Percentiles rank a stretch among this genome's conserved stretches.
Evolutionary conservation across 495 filamentous ascomycete species (phyloP).

Genomic region (Aspergillus sparsus): DNA sequence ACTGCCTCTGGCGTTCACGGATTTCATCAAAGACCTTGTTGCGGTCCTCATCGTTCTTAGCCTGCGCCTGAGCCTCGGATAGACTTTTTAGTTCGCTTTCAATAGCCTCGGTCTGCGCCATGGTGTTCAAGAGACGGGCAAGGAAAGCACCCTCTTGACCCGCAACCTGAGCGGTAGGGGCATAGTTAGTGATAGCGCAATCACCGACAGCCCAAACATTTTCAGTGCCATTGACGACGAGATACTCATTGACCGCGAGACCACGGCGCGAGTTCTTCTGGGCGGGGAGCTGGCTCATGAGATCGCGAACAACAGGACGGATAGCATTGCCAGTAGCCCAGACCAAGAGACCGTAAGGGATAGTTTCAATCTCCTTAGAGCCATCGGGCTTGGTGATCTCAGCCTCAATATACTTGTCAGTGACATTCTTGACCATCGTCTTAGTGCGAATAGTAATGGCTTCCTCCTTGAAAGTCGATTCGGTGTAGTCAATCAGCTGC

Average conservation of each 20-base stretch:
- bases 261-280: slow-evolving; percentile 94
- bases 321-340: slow-evolving; percentile 98
- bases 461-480: slow-evolving; percentile 98
- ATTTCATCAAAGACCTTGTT: slow-evolving; percentile 67
- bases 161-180: slow-evolving; percentile 95
- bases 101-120: slow-evolving; percentile 84
- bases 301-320: slow-evolving; percentile 81
- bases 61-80: slow-evolving; percentile 63
- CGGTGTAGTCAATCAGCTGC: slow-evolving; percentile 98
- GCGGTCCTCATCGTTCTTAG: slow-evolving; percentile 57
- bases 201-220: slow-evolving; percentile 93
- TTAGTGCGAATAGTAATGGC: slow-evolving; percentile 95
- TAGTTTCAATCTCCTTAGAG: slow-evolving; percentile 71
- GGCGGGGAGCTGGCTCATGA: slow-evolving; percentile 88
- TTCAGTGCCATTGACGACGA: slow-evolving; percentile 94
- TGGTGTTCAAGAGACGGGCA: slow-evolving; percentile 94
- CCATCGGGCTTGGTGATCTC: slow-evolving; percentile 85
- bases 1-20: slow-evolving; percentile 77
- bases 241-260: slow-evolving; percentile 95
- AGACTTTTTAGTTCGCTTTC: slow-evolving; percentile 68
- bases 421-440: slow-evolving; percentile 98
- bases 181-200: slow-evolving; percentile 94
- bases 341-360: slow-evolving; percentile 94
- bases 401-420: slow-evolving; percentile 91
- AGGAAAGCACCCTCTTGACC: slow-evolving; percentile 95